Evolutionary conservation across 352 stramenopile genomes (phyloP).

Genomic region (Phytophthora kernoviae): DNA sequence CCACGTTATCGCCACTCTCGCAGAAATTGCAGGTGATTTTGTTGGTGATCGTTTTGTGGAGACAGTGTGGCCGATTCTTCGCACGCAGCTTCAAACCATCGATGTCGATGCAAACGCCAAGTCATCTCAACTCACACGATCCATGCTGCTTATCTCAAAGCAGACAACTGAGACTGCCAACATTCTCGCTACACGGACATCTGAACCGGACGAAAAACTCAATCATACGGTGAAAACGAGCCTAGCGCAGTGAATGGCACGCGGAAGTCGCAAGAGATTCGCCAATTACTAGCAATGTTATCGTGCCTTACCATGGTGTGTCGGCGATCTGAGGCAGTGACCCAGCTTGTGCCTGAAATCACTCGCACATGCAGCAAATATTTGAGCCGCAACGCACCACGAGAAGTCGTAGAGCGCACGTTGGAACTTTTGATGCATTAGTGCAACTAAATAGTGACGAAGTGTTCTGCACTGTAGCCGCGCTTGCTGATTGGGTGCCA

Average conservation of each 20-base stretch:
- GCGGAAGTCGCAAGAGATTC: constrained; percentile 63
- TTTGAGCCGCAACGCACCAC: constrained; percentile 40
- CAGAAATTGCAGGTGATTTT: constrained; percentile 70
- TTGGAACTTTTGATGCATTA: constrained; percentile 48
- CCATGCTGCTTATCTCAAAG: constrained; percentile 65
- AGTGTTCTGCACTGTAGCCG: constrained; percentile 65
- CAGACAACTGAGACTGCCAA: constrained; percentile 2
- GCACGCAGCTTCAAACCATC: constrained; percentile 46
- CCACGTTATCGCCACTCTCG: constrained; percentile 54
- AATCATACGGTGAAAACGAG: constrained; percentile 4
- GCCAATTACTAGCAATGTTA: constrained; percentile 61
- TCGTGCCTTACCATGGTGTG: constrained; percentile 58
- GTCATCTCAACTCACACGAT: constrained; percentile 51
- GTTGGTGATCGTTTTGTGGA: constrained; percentile 83
- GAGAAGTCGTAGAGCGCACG: constrained; percentile 40
- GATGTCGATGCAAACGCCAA: constrained; percentile 31
- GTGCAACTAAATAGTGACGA: constrained; percentile 70
- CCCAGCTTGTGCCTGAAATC: constrained; percentile 68
- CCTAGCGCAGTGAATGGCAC: constrained; percentile 28
- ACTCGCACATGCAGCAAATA: constrained; percentile 46
- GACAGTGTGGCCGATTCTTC: constrained; percentile 71
- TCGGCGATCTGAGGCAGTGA: constrained; percentile 47
- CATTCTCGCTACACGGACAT: background rate
- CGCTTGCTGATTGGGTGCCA: constrained; percentile 57
- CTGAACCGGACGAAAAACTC: constrained; percentile 1